Percentiles rank a stretch among this genome's conserved stretches.
These are phyloP conservation scores for Carex arenaria DNA, from an alignment of 202 grass and related monocot genomes.

Conservation along the genomic window DNA sequence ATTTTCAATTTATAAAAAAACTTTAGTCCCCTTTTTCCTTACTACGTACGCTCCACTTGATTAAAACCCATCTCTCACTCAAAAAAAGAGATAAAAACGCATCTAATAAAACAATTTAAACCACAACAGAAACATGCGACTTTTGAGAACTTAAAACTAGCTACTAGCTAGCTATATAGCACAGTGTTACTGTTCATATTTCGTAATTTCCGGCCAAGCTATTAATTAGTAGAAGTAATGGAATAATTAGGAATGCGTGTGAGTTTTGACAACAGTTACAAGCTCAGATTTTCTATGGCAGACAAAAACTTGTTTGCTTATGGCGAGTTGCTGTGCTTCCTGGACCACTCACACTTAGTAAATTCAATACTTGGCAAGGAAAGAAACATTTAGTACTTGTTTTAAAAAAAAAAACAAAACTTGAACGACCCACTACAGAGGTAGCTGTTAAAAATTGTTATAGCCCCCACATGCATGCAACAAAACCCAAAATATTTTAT, in stretches of 20 bases:
- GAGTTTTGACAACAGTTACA: neutral
- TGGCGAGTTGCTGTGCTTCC: no score
- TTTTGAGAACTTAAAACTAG: neutral
- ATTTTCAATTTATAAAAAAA: no score
- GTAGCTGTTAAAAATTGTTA: neutral
- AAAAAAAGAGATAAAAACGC: no score
- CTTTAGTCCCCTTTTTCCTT: no score
- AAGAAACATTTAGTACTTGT: neutral
- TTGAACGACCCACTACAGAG: neutral
- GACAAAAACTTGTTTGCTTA: neutral
- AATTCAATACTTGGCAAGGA: neutral
- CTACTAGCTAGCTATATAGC: neutral
- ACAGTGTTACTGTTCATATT: neutral
- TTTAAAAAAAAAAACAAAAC: neutral
- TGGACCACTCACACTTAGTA: neutral
- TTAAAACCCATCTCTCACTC: no score
- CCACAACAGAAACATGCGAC: neutral
- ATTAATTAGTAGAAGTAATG: neutral
- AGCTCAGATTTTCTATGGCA: neutral
- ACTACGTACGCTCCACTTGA: no score
- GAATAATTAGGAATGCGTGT: conserved; percentile 5
- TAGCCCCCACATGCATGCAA: neutral
- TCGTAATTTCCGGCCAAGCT: neutral
- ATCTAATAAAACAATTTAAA: neutral
- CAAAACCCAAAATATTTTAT: neutral